phyloP scores from a whole-genome alignment of 2,329 filamentous ascomycete species.

The Arthrobotrys pseudoclavata region DNA sequence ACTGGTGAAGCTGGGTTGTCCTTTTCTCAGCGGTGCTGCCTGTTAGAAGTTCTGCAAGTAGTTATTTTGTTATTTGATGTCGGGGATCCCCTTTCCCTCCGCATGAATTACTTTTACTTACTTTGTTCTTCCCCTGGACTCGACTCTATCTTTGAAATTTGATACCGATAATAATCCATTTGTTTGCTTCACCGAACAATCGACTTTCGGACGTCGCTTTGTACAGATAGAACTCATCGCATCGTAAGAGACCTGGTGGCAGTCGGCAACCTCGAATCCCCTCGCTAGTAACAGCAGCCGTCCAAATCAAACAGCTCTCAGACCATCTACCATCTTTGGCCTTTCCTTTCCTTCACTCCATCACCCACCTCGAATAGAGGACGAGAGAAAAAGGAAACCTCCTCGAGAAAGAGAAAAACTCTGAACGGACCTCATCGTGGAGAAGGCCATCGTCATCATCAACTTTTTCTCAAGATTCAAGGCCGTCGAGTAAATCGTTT shows the following conservation, averaged over 20 bases:
- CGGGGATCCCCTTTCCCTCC: conserved; percentile 20
- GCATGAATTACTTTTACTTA: background rate
- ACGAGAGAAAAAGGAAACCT: background rate
- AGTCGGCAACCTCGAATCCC: conserved; percentile 26
- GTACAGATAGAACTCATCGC: too few species aligned
- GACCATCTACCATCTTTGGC: conserved; percentile 14
- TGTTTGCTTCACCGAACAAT: background rate
- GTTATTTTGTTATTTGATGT: conserved; percentile 6
- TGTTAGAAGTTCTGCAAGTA: conserved; percentile 17
- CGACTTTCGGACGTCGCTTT: background rate
- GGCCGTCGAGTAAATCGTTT: background rate
- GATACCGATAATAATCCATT: background rate
- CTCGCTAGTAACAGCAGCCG: conserved; percentile 26
- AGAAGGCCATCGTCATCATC: background rate
- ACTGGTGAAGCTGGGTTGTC: conserved; percentile 10
- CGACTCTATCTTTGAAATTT: background rate
- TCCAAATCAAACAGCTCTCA: conserved; percentile 13
- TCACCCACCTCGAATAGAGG: background rate
- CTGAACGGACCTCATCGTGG: background rate
- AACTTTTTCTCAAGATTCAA: background rate
- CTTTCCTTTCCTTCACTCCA: background rate
- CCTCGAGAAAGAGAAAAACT: background rate
- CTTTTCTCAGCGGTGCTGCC: conserved; percentile 33
- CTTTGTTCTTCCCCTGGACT: background rate
- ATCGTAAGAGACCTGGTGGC: background rate